These are phyloP conservation scores for Trichoderma orchidacearum DNA, from an alignment of 495 filamentous ascomycete species.

Conservation along the genomic window DNA sequence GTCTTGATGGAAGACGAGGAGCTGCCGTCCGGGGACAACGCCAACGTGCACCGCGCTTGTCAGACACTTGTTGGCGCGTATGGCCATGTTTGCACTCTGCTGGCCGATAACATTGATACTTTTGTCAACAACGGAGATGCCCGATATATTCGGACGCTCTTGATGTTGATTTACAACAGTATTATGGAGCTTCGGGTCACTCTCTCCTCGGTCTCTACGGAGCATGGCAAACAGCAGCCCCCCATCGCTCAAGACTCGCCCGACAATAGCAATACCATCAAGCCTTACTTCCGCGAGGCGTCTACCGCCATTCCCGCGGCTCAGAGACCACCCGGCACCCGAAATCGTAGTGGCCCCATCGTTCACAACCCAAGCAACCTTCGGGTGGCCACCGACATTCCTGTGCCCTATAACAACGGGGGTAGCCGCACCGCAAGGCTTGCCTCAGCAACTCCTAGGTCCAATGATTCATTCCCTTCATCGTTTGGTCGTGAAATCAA, in stretches of 20 bases:
- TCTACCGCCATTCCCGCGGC: constrained; percentile 46
- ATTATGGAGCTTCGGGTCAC: constrained; percentile 56
- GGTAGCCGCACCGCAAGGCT: constrained; percentile 31
- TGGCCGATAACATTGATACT: constrained; percentile 54
- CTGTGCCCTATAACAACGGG: constrained; percentile 22
- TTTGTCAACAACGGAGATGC: constrained; percentile 64
- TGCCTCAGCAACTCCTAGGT: constrained; percentile 54
- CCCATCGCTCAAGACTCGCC: constrained; percentile 2
- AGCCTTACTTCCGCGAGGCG: constrained; percentile 30
- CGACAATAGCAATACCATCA: constrained; percentile 20
- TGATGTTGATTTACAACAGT: constrained; percentile 71
- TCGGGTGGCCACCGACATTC: constrained; percentile 35
- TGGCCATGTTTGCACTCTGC: constrained; percentile 54
- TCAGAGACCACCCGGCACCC: constrained; percentile 32
- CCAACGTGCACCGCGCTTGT: constrained; percentile 49
- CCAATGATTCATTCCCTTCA: constrained; percentile 62
- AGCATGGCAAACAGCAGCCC: not conserved
- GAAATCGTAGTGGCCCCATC: constrained; percentile 49
- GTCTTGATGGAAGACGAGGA: constrained; percentile 34
- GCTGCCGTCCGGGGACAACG: constrained; percentile 40
- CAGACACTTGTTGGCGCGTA: constrained; percentile 65
- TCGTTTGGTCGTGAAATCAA: constrained; percentile 29
- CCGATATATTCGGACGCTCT: constrained; percentile 64
- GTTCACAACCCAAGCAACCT: constrained; percentile 45
- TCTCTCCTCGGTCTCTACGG: constrained; percentile 7